Conservation (phyloP, 306 rosid genomes). For the Rubus parviflorus region DNA sequence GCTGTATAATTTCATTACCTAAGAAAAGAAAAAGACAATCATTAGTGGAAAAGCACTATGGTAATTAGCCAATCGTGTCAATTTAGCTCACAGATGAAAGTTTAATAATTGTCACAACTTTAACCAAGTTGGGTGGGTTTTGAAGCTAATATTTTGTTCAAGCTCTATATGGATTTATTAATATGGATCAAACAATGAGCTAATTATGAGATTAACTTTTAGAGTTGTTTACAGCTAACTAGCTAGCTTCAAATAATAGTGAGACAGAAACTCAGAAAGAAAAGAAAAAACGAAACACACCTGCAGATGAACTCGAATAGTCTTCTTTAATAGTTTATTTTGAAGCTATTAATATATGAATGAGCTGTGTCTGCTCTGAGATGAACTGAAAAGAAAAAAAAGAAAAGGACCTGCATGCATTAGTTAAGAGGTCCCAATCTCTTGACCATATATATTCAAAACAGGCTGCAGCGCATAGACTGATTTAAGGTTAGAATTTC, state of each 20-base stretch:
- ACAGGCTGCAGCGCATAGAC: not conserved
- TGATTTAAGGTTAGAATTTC: conserved; percentile 4
- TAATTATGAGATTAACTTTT: too few species aligned
- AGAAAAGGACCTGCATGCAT: conserved; percentile 13
- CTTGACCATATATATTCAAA: not conserved
- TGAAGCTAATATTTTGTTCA: not conserved
- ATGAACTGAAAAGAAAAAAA: not conserved
- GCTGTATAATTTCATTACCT: not conserved
- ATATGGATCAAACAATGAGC: not conserved
- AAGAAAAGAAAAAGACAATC: not conserved
- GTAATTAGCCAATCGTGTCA: not conserved
- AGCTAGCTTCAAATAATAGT: too few species aligned
- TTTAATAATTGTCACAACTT: not conserved
- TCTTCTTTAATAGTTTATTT: too few species aligned
- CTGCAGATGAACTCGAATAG: too few species aligned
- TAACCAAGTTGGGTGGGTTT: not conserved
- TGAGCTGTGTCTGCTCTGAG: not conserved
- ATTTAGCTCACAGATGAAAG: not conserved
- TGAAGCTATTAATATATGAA: too few species aligned
- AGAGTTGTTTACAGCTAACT: too few species aligned
- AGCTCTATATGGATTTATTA: not conserved
- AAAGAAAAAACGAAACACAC: too few species aligned
- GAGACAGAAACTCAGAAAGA: too few species aligned
- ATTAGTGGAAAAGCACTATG: not conserved
- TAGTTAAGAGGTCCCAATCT: not conserved